Conservation (phyloP, 768 basidiomycete species). For the Pisolithus tinctorius region DNA sequence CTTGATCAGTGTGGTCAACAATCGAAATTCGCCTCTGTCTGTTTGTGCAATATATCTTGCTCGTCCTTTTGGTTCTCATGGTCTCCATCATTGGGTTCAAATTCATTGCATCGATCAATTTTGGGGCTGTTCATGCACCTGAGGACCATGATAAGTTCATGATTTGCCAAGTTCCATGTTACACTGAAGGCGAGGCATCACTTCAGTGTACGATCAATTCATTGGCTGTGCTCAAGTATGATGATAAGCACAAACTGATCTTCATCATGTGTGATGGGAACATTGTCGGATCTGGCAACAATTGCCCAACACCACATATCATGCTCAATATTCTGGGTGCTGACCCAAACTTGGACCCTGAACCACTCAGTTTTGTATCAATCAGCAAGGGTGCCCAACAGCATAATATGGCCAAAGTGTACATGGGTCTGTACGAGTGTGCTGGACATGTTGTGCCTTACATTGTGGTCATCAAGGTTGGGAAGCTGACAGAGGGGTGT, state of each 20-base stretch:
- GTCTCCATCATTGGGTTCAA: slow-evolving; percentile 94
- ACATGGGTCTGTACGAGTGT: slow-evolving; percentile 91
- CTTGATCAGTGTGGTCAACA: slow-evolving; percentile 87
- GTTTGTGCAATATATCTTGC: slow-evolving; percentile 87
- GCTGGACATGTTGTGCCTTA: slow-evolving; percentile 95
- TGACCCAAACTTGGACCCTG: slow-evolving; percentile 88
- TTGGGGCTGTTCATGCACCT: slow-evolving; percentile 70
- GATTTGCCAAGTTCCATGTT: slow-evolving; percentile 97
- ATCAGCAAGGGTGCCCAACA: slow-evolving; percentile 93
- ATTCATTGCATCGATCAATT: slow-evolving; percentile 86
- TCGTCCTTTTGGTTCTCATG: slow-evolving; percentile 87
- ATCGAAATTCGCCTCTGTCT: slow-evolving; percentile 85
- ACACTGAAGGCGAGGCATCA: slow-evolving; percentile 90
- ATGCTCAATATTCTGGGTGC: slow-evolving; percentile 95
- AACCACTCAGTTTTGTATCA: slow-evolving; percentile 89
- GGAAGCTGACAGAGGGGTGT: slow-evolving; percentile 94
- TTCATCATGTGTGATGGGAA: slow-evolving; percentile 96
- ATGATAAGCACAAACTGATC: slow-evolving; percentile 95
- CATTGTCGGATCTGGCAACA: slow-evolving; percentile 96
- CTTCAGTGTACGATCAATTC: slow-evolving; percentile 89
- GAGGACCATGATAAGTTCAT: slow-evolving; percentile 97
- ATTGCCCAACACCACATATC: slow-evolving; percentile 92
- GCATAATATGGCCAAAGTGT: slow-evolving; percentile 98
- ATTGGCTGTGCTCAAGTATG: slow-evolving; percentile 89
- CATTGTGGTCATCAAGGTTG: slow-evolving; percentile 85